Base-by-base conservation (phyloP, 257 asterid genomes). In the Jaltomata sinuosa region DNA sequence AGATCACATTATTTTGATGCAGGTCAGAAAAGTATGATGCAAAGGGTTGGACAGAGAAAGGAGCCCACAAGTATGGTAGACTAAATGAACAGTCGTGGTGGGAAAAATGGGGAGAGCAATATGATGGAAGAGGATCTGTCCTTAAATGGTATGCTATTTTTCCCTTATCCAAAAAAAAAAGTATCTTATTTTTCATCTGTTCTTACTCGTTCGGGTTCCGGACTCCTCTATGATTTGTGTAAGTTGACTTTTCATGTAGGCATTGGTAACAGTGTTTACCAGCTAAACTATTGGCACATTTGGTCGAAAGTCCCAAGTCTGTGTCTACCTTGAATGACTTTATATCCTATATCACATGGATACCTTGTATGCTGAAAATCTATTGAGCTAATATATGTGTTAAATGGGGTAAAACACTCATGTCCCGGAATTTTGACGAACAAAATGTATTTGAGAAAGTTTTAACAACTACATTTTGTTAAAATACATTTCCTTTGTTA, bases 1-100 rank as follows among this genome's bases (percentile, higher is more conserved):
- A 42, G 11, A 42, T 27, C 38, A 1, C 36, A 74, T 34, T 85
- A 8, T 83, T 27, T 83, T 45, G 32, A n/a, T 84, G 65, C 87
- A 97, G 98, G 99, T 97, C 95, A 96, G 99, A 97, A 50, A 97
- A 97, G 76, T 97, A 97, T 88, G 99, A 97, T 83, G 99, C 99
- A 47, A 97, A 97, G 90, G 99, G 99, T 53, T 93, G 94, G 96
- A 94, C 98, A 11, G 99, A 97, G 93, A 97, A 97, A 88, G 99
- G 98, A 64, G 97, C 99, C 10, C 99, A 97, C 80, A 97, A 97
- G 84, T 97, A 97, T 81, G 99, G 99, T 62, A 92, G 98, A 87
- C 69, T 97, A 89, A 92, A 97, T 84, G 99, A 95, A 84, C 97
- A 97, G 84, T 97, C 99, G 11, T 97, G 99, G 99, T 95, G 99